phyloP scores from a whole-genome alignment of 2,329 filamentous ascomycete species.

The Aspergillus tanneri region DNA sequence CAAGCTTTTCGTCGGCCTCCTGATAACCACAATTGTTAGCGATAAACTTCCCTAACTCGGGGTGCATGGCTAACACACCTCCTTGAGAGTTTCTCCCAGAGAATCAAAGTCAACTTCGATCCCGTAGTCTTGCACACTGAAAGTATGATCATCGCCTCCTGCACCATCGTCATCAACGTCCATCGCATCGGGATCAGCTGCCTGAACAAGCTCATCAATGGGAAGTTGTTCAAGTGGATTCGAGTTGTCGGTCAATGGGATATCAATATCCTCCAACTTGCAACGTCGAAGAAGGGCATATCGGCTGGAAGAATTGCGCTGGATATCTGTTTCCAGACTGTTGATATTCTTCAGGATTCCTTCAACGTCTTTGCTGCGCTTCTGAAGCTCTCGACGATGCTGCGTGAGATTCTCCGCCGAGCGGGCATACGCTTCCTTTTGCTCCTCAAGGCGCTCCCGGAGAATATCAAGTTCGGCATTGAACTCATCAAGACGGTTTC shows the following conservation, averaged over 20 bases:
- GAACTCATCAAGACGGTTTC: slow-evolving; percentile 69
- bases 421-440: slow-evolving; percentile 65
- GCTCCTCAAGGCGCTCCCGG: slow-evolving; percentile 67
- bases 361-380: slow-evolving; percentile 81
- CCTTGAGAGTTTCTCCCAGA: slow-evolving; percentile 78
- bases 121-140: slow-evolving; percentile 80
- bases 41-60: neutral
- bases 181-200: slow-evolving; percentile 80
- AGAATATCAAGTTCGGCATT: slow-evolving; percentile 75
- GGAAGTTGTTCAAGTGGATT: slow-evolving; percentile 74
- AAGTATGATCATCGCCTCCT: slow-evolving; percentile 51
- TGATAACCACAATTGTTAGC: slow-evolving; percentile 39
- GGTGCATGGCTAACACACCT: slow-evolving; percentile 54
- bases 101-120: slow-evolving; percentile 84
- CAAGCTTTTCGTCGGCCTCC: slow-evolving; percentile 68
- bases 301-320: slow-evolving; percentile 78
- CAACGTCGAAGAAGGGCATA: slow-evolving; percentile 83
- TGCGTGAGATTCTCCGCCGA: slow-evolving; percentile 75
- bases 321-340: slow-evolving; percentile 77
- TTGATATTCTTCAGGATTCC: slow-evolving; percentile 70
- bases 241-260: slow-evolving; percentile 75
- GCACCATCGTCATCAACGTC: slow-evolving; percentile 75
- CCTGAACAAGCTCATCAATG: slow-evolving; percentile 76
- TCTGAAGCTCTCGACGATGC: slow-evolving; percentile 76
- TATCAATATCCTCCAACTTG: slow-evolving; percentile 86